Evolutionary conservation across 768 basidiomycete species (phyloP).

Genomic region (Phlebiopsis gigantea): DNA sequence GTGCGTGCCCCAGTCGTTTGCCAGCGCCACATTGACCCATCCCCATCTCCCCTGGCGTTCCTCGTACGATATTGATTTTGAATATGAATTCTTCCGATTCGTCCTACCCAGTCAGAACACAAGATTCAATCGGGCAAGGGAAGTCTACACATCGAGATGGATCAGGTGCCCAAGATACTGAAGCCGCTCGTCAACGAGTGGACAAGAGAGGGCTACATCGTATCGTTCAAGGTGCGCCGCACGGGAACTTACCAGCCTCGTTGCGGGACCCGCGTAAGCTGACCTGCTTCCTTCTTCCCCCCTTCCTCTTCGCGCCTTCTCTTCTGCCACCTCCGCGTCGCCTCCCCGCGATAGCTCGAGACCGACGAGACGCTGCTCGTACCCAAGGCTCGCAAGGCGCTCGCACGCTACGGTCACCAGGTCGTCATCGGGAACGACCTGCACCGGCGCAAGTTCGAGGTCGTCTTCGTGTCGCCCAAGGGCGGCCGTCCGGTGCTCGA

Average conservation of each 20-base stretch:
- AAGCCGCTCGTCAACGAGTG: conserved; percentile 93
- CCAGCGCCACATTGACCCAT: not conserved
- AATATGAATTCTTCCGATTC: not conserved
- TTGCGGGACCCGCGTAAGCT: not conserved
- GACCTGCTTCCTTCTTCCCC: not conserved
- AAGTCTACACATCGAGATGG: conserved; percentile 93
- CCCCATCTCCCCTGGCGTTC: not conserved
- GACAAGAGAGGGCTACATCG: conserved; percentile 83
- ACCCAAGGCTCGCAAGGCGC: conserved; percentile 84
- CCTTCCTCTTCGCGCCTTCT: not conserved
- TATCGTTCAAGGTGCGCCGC: conserved; percentile 88
- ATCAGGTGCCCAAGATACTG: conserved; percentile 95
- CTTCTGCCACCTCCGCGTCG: not conserved
- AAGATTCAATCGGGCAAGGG: conserved; percentile 98
- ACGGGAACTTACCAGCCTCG: not conserved
- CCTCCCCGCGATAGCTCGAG: conserved; percentile 94
- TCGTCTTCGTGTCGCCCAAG: conserved; percentile 77
- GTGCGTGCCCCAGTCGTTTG: conserved; percentile 37
- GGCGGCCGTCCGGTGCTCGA: conserved; percentile 15
- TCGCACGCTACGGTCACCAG: conserved; percentile 94
- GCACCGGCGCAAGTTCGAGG: conserved; percentile 85
- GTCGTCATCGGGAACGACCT: conserved; percentile 96
- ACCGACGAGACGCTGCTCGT: conserved; percentile 80
- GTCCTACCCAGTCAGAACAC: conserved; percentile 72
- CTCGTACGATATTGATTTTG: not conserved